Evolutionary conservation across 352 stramenopile genomes (phyloP).

Genomic region (Phytopythium sindhum): DNA sequence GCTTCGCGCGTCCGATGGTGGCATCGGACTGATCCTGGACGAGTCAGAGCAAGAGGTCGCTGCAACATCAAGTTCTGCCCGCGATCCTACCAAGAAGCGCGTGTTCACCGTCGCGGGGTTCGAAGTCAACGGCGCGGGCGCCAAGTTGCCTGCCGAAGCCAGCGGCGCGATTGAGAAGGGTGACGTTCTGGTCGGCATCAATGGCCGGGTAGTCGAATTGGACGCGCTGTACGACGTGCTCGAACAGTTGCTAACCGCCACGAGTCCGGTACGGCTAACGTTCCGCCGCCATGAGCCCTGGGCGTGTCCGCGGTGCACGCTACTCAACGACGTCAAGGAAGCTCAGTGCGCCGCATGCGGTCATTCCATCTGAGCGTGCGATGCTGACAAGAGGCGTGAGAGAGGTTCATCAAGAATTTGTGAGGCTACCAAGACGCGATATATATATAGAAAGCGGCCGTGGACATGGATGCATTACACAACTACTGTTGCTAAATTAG

Average conservation of each 20-base stretch:
- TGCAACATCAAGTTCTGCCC: neutral
- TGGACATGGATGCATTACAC: too few species aligned
- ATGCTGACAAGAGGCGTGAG: neutral
- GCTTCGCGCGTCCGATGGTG: slow-evolving; percentile 63
- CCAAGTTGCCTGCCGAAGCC: slow-evolving; percentile 64
- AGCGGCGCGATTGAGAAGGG: slow-evolving; percentile 60
- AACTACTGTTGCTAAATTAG: too few species aligned
- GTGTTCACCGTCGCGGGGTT: slow-evolving; percentile 56
- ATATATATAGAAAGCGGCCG: neutral
- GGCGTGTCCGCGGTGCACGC: slow-evolving; percentile 72
- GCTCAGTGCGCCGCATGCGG: slow-evolving; percentile 53
- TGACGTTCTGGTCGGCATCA: slow-evolving; percentile 65
- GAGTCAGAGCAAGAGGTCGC: slow-evolving; percentile 10
- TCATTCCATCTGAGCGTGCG: slow-evolving; percentile 7
- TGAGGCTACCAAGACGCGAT: neutral
- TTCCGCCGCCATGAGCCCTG: slow-evolving; percentile 63
- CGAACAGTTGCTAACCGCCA: slow-evolving; percentile 64
- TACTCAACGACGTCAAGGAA: slow-evolving; percentile 46
- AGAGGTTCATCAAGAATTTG: neutral
- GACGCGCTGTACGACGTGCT: slow-evolving; percentile 54
- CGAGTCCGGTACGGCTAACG: slow-evolving; percentile 61
- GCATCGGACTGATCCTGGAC: slow-evolving; percentile 61
- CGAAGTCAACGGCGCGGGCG: slow-evolving; percentile 55
- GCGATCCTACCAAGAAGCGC: slow-evolving; percentile 11
- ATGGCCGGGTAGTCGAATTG: slow-evolving; percentile 36